Percentiles rank a stretch among this genome's conserved stretches.
Conservation (phyloP, 805 yeast species). For the Kluyveromyces starmeri region DNA sequence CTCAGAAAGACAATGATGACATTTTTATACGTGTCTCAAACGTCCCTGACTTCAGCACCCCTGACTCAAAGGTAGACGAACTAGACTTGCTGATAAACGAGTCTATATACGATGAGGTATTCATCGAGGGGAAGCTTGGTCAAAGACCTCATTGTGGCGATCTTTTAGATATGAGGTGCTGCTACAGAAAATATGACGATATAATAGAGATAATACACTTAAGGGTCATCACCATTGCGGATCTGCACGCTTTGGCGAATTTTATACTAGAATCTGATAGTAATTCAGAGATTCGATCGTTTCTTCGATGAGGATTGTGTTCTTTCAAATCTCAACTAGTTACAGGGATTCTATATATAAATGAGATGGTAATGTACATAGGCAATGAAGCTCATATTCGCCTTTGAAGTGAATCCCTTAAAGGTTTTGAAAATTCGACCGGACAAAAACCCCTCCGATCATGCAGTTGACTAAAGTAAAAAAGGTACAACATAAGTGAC, state of each 20-base stretch:
- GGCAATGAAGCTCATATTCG: no score
- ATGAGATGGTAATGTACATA: no score
- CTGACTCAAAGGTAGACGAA: no score
- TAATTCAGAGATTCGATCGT: neutral
- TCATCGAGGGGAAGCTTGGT: neutral
- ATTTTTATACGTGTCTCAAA: neutral
- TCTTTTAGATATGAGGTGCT: conserved; percentile 8
- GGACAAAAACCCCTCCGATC: no score
- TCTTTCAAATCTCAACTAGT: no score
- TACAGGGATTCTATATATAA: no score
- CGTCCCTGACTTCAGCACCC: neutral
- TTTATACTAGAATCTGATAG: conserved; percentile 2
- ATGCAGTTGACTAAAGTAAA: no score
- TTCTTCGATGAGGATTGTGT: conserved; percentile 1
- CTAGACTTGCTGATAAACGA: conserved; percentile 1
- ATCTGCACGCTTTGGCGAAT: conserved; percentile 3
- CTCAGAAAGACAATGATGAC: neutral
- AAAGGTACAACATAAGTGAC: no score
- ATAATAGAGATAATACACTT: conserved; percentile 8
- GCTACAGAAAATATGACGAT: conserved; percentile 1
- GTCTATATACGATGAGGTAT: conserved; percentile 2
- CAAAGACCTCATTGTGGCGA: conserved; percentile 6
- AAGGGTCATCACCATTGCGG: conserved; percentile 4
- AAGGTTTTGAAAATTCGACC: no score
- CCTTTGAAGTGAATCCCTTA: no score